These are phyloP conservation scores for Populus tomentosa DNA, from an alignment of 441 rosid genomes.

Conservation along the genomic window DNA sequence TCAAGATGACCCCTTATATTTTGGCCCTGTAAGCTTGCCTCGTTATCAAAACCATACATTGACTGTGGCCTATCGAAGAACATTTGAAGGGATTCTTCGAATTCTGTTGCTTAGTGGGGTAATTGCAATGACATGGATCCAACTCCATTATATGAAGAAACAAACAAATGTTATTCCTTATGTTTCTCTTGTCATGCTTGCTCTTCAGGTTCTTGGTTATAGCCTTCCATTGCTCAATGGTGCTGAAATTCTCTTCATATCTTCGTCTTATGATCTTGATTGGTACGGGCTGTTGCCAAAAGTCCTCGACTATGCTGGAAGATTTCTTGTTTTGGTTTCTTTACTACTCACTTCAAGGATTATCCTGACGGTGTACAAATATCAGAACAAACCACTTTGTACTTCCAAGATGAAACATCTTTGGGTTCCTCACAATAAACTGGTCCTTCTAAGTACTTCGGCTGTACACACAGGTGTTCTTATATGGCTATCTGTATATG, in stretches of 20 bases:
- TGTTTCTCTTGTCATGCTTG: conserved; percentile 1
- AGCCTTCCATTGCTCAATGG: neutral
- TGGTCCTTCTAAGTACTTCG: neutral
- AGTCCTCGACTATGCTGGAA: neutral
- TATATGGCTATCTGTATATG: neutral
- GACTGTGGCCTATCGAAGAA: neutral
- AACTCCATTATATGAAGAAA: neutral
- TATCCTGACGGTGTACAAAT: neutral
- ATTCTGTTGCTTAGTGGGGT: neutral
- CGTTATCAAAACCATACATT: neutral
- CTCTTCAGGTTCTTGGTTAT: neutral
- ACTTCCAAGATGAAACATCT: neutral
- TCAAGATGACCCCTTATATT: neutral
- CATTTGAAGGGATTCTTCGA: conserved; percentile 1
- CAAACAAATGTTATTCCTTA: neutral
- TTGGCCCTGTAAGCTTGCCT: neutral
- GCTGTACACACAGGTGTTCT: neutral
- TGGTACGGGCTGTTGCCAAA: neutral
- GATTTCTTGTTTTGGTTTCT: neutral
- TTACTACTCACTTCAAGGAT: neutral
- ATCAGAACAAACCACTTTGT: neutral
- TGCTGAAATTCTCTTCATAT: neutral
- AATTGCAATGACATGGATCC: neutral
- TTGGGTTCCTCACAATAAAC: neutral
- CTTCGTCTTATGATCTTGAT: neutral